Evolutionary conservation across 2,329 filamentous ascomycete species (phyloP), one percentile per base, ranked within the genome.

Genomic region (Beauveria scarabaeidicola): DNA sequence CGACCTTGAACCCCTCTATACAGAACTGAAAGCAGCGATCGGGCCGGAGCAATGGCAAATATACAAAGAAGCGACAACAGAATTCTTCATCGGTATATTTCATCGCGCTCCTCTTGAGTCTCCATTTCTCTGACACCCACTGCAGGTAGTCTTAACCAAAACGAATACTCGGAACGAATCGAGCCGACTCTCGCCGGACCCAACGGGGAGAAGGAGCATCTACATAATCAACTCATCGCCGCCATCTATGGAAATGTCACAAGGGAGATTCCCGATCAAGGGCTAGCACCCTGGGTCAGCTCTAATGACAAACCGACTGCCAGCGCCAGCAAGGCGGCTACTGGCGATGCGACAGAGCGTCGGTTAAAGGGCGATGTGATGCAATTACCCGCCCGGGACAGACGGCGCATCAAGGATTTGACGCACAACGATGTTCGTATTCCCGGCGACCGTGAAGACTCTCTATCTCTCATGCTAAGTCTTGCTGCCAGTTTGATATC

Each of bases 191-290:
- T 88, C 29, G 70, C 76, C 36, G 82, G 82, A 7, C 74, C 76
- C 64, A 81, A 77, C 68, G 81, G 83, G 65, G 82, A 86, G 62
- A 83, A 77, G 64, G 78, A 82, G 60, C 84, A 86, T 67, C 75
- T 87, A 3, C 86, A 89, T 67, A 88, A 89, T 70, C 84, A 87
- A 71, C 80, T 89, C 55, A 75, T 88, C 63, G 78, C 84, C 60
- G 84, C 83, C 59, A 83, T 88, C 66, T 85, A 85, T 69, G 84
- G 80, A 67, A 89, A 89, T 78, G 81, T 87, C 62, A 87, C 84
- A 40, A 77, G 86, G 61, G 86, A 88, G 69, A 82, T 86, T 77
- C 85, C 86, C 61, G 85, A 88, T 64, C 78, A 79, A 69, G 85
- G 85, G 66, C 80, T 86, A 67, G 86, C 86, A 52, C 83, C 83